Evolutionary conservation across 495 filamentous ascomycete species (phyloP).

Genomic region (Massariosphaeria phaeospora): DNA sequence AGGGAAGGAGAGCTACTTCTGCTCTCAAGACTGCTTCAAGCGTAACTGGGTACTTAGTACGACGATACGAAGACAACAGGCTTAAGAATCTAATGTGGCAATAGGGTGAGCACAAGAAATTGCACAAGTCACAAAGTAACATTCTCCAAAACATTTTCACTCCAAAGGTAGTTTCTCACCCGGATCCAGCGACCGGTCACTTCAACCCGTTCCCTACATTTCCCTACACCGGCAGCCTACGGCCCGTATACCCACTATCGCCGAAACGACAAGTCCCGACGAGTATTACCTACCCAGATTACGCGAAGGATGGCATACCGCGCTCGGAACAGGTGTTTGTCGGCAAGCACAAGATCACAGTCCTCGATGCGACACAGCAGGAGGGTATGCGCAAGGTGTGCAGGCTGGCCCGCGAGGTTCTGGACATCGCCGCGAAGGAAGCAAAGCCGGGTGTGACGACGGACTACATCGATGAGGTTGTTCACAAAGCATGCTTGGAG

Average conservation of each 20-base stretch:
- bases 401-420: slow-evolving; percentile 77
- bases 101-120: slow-evolving; percentile 75
- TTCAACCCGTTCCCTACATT: slow-evolving; percentile 90
- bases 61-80: slow-evolving; percentile 10
- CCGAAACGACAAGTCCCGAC: slow-evolving; percentile 66
- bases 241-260: slow-evolving; percentile 88
- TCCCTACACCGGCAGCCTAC: slow-evolving; percentile 69
- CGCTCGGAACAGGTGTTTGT: slow-evolving; percentile 69
- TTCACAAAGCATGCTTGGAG: slow-evolving; percentile 93
- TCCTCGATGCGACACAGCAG: slow-evolving; percentile 72
- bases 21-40: slow-evolving; percentile 98
- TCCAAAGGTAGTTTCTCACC: slow-evolving; percentile 77
- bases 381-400: slow-evolving; percentile 93
- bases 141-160: slow-evolving; percentile 61
- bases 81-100: slow-evolving; percentile 12
- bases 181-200: slow-evolving; percentile 79
- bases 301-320: slow-evolving; percentile 76
- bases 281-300: slow-evolving; percentile 78
- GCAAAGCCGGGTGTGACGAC: slow-evolving; percentile 86
- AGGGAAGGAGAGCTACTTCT: slow-evolving; percentile 90
- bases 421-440: slow-evolving; percentile 83
- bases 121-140: slow-evolving; percentile 82
- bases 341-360: slow-evolving; percentile 69
- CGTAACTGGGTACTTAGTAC: slow-evolving; percentile 76
- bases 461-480: slow-evolving; percentile 91